These are phyloP conservation scores for Paramecium sonneborni DNA, from an alignment of 73 alveolate species.

Conservation along the genomic window DNA sequence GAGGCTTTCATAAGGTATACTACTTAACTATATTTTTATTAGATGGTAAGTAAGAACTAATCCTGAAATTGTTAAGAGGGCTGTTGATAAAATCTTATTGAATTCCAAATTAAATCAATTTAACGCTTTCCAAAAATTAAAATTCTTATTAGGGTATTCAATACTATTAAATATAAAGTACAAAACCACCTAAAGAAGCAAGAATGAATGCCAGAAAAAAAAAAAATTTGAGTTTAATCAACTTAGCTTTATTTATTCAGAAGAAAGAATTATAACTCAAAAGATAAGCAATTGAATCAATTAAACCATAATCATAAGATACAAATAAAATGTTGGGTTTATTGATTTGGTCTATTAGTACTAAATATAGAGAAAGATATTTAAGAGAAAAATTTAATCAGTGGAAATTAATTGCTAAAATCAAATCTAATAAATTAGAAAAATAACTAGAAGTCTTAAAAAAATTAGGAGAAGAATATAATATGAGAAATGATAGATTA, in stretches of 20 bases:
- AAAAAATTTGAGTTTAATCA: background rate
- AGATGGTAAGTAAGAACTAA: conserved; percentile 48
- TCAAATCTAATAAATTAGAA: background rate
- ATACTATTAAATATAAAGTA: background rate
- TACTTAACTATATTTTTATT: background rate
- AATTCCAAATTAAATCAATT: conserved; percentile 22
- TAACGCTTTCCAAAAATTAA: conserved; percentile 15
- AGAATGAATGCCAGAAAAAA: background rate
- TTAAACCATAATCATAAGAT: background rate
- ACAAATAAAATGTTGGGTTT: background rate
- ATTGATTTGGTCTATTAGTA: background rate
- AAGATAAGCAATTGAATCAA: background rate
- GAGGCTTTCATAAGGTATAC: conserved; percentile 41
- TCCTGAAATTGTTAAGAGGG: background rate
- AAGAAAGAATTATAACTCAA: conserved; percentile 11
- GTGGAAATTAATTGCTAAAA: conserved; percentile 19
- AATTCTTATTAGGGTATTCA: background rate
- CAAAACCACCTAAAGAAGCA: background rate
- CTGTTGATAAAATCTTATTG: conserved; percentile 17
- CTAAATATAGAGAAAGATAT: conserved; percentile 14
- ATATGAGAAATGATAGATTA: conserved; percentile 28
- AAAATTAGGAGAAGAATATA: conserved; percentile 18
- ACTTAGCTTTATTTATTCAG: background rate
- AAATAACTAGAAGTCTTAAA: background rate
- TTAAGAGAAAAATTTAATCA: background rate